Evolutionary conservation across 106 monocot genomes (phyloP).

Genomic region (Agapanthus africanus): DNA sequence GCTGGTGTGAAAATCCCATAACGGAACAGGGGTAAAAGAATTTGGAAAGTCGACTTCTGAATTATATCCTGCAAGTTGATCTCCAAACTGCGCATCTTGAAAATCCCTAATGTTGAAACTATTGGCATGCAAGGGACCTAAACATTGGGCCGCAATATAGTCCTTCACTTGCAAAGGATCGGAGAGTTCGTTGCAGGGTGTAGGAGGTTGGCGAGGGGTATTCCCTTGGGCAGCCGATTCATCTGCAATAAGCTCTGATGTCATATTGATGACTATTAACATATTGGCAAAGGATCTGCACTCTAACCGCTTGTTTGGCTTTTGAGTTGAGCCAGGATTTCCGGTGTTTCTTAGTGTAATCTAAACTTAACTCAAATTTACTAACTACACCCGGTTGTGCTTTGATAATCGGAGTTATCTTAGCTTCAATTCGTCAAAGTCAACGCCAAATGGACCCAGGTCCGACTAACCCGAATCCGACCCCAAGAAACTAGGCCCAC

Average conservation of each 20-base stretch:
- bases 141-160: conserved; percentile 3
- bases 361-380: too few relatives aligned
- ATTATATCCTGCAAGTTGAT: conserved; percentile 14
- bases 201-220: conserved; percentile 4
- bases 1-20: conserved; percentile 1
- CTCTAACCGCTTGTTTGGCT: too few relatives aligned
- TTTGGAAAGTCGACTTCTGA: conserved; percentile 13
- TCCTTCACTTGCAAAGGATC: conserved; percentile 22
- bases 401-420: too few relatives aligned
- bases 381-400: too few relatives aligned
- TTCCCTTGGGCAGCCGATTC: conserved; percentile 12
- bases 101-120: conserved; percentile 11
- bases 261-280: not conserved
- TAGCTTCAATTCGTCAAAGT: too few relatives aligned
- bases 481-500: too few relatives aligned
- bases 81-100: not conserved
- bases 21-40: not conserved
- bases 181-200: conserved; percentile 10
- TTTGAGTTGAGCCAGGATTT: too few relatives aligned
- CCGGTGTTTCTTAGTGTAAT: too few relatives aligned
- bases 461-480: too few relatives aligned
- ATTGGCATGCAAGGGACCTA: conserved; percentile 17
- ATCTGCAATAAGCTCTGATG: conserved; percentile 14
- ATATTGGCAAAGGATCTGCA: too few relatives aligned
- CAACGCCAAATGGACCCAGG: too few relatives aligned